Evolutionary conservation across 306 rosid genomes (phyloP), one percentile per base, ranked within the genome.

Genomic region (Vicia villosa): DNA sequence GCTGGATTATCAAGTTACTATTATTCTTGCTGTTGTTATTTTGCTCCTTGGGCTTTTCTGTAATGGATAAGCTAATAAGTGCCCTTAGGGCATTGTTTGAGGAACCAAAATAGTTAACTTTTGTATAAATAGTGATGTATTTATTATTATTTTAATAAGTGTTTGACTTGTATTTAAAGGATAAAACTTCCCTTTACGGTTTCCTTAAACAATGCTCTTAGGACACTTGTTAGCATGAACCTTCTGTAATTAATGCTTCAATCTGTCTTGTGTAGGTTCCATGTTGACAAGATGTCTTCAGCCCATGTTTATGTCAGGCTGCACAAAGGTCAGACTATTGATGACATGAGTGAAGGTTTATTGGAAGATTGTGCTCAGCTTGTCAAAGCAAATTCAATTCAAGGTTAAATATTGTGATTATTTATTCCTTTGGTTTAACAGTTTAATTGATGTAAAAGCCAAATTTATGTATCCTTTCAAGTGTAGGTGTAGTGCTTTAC

Each of bases 341-440:
- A 93, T 79, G 88, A 78, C 77, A 86, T 90, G 42, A 93, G 89
- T 40, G 97, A 93, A 81, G 88, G 88, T 20, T 80, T 93, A 46
- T 79, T 93, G 81, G 98, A 93, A 82, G 98, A 93, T 63, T 93
- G 98, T 49, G 98, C 80, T 56, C 98, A 93, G 86, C 96, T 93
- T 71, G 98, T 93, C 74, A 93, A 93, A 85, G 98, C 98, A 59
- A 93, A 93, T 88, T 93, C 98, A 41, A 90, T 93, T 81, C 98
- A 93, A 83, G 98, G 98, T 85, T 76, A 62, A 30, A 49, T 73
- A 58, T 56, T 74, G 15, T 10, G 45, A 52, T 40, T 9, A 50
- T 17, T 70, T 79, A 63, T 51, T 74, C 45, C 20, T 68, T 5
- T 70, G 41, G 37, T 56, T 15, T 64, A 20, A 46, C 14, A 3